Conservation (phyloP, 257 asterid genomes). For the Sherardia arvensis region DNA sequence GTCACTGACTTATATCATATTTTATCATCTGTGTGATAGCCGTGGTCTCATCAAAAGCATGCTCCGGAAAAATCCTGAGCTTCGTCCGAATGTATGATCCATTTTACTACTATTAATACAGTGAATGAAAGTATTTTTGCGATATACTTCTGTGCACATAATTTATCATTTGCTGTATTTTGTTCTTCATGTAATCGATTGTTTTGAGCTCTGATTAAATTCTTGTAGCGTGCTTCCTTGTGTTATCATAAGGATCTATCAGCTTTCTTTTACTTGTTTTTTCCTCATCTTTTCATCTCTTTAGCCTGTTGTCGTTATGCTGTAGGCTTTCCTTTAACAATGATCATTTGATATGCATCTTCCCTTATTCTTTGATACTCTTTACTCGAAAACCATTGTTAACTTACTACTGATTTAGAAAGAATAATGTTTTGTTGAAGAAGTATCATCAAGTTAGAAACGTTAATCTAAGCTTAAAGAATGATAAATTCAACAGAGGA, state of each 20-base stretch:
- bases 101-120: slow-evolving; percentile 1
- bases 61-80: slow-evolving; percentile 84
- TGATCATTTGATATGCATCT: background rate
- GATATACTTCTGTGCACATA: background rate
- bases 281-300: background rate
- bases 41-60: slow-evolving; percentile 85
- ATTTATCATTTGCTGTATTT: background rate
- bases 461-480: background rate
- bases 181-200: background rate
- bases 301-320: background rate
- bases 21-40: slow-evolving; percentile 32
- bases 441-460: background rate
- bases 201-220: background rate
- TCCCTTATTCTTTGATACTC: background rate
- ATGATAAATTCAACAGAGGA: background rate
- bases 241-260: background rate
- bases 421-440: background rate
- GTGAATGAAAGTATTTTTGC: background rate
- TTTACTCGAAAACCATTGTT: background rate
- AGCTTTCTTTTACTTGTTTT: background rate
- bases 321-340: background rate
- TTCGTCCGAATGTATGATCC: slow-evolving; percentile 69
- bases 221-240: background rate
- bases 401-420: no score
- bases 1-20: slow-evolving; percentile 9